These are phyloP conservation scores for Chaetoceros muelleri DNA, from an alignment of 108 stramenopile species.

Conservation along the genomic window DNA sequence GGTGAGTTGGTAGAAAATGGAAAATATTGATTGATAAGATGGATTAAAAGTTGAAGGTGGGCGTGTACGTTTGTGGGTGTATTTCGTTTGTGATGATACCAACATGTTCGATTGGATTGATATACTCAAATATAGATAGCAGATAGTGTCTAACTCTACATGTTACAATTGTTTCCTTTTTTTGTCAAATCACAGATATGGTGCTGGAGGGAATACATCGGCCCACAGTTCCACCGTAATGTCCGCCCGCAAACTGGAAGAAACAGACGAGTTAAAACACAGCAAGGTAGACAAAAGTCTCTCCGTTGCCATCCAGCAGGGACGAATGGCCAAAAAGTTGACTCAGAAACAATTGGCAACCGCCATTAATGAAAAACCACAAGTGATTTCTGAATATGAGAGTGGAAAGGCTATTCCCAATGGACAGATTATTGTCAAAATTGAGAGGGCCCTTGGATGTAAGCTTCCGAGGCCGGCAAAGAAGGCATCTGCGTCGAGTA, in stretches of 20 bases:
- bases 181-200: conserved; percentile 21
- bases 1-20: conserved; percentile 12
- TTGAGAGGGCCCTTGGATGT: conserved; percentile 83
- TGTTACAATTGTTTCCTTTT: neutral
- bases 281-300: conserved; percentile 82
- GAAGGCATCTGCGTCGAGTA: conserved; percentile 45
- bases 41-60: neutral
- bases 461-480: conserved; percentile 86
- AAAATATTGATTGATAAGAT: neutral
- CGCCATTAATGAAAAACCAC: conserved; percentile 94
- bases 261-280: conserved; percentile 86
- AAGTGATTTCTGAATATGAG: conserved; percentile 95
- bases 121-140: conserved; percentile 1
- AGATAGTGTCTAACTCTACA: conserved; percentile 1
- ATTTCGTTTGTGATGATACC: neutral
- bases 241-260: conserved; percentile 86
- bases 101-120: neutral
- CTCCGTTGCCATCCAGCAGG: conserved; percentile 90
- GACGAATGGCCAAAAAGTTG: conserved; percentile 93
- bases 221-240: conserved; percentile 64
- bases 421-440: conserved; percentile 85
- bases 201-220: conserved; percentile 82
- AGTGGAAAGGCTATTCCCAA: conserved; percentile 94
- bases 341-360: conserved; percentile 95
- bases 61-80: neutral